Evolutionary conservation across 164 flowering plant species (phyloP).

Genomic region (Euptelea pleiosperma): DNA sequence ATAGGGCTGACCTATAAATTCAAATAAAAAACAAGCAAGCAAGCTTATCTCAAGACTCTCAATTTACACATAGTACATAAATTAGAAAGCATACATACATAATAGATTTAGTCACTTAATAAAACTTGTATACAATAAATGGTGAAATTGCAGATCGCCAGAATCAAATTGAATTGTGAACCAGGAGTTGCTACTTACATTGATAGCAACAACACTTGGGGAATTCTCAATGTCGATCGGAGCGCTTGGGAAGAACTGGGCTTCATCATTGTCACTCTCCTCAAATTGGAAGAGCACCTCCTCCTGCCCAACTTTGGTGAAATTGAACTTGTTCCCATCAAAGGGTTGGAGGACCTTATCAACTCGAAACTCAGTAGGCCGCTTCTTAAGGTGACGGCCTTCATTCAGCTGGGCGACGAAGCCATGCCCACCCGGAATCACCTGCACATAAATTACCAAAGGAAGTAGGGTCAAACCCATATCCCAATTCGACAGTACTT

Average conservation of each 20-base stretch:
- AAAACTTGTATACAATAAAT: background rate
- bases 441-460: slow-evolving; percentile 31
- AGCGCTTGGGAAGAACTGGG: slow-evolving; percentile 39
- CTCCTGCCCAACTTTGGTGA: slow-evolving; percentile 90
- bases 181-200: slow-evolving; percentile 40
- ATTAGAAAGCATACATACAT: too few species aligned
- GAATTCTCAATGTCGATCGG: slow-evolving; percentile 30
- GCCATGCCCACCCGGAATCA: slow-evolving; percentile 60
- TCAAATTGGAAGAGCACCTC: slow-evolving; percentile 76
- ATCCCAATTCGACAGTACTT: background rate
- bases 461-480: background rate
- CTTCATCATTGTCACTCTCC: slow-evolving; percentile 31
- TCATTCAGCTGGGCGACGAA: slow-evolving; percentile 86
- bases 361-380: slow-evolving; percentile 79
- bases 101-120: too few species aligned
- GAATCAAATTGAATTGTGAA: slow-evolving; percentile 12
- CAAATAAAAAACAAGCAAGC: slow-evolving; percentile 33
- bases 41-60: too few species aligned
- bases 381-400: slow-evolving; percentile 82
- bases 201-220: slow-evolving; percentile 75
- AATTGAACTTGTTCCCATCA: slow-evolving; percentile 78
- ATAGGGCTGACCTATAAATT: slow-evolving; percentile 78
- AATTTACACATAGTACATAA: too few species aligned
- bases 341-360: slow-evolving; percentile 82
- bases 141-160: slow-evolving; percentile 50